Base-by-base conservation (phyloP, 805 yeast species). In the Zygoascus biomembranicola region DNA sequence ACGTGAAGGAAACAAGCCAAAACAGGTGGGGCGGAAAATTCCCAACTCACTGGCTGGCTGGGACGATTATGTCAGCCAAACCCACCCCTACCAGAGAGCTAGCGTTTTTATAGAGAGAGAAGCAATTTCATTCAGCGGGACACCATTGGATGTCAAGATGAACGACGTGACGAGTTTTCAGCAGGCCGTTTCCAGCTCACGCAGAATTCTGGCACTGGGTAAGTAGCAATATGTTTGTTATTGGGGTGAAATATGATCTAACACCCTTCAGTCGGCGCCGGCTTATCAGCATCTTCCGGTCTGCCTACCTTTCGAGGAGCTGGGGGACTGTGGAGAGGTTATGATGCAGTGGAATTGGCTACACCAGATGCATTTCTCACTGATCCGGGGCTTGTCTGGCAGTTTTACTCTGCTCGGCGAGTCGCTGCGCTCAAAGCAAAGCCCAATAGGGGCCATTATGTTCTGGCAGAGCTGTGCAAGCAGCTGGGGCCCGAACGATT, bases 321-420 rank as follows among this genome's bases (percentile, higher is more conserved):
- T 0, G 82, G 82, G 50, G 92, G 94, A 0, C 70, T 84, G 31
- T 89, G 96, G 96, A 75, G 80, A 56, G 80, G 80, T 56, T 85
- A 80, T 69, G 84, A 84, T 51, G 81, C 90, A 60, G 82, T 87
- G 46, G 96, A 89, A 63, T 72, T 90, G 45, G 96, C 96, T 8
- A 89, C 96, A 0, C 96, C 95, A 0, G 96, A 89, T 63, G 96
- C 96, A 5, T 89, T 90, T 66, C 78, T 82, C 55, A 73, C 74
- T 18, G 90, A 89, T 64, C 96, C 97, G 0, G 87, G 87, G 0
- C 72, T 88, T 9, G 96, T 90, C 8, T 89, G 97, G 97, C 92
- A 87, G 64, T 89, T 86, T 62, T 89, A 90, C 67, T 75, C 88
- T 4, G 80, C 80, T 66, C 70, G 95, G 56, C 66, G 97, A 46